These are phyloP conservation scores for Ceratobasidium sp. DNA, from an alignment of 1,284 basidiomycete genomes.

Conservation along the genomic window DNA sequence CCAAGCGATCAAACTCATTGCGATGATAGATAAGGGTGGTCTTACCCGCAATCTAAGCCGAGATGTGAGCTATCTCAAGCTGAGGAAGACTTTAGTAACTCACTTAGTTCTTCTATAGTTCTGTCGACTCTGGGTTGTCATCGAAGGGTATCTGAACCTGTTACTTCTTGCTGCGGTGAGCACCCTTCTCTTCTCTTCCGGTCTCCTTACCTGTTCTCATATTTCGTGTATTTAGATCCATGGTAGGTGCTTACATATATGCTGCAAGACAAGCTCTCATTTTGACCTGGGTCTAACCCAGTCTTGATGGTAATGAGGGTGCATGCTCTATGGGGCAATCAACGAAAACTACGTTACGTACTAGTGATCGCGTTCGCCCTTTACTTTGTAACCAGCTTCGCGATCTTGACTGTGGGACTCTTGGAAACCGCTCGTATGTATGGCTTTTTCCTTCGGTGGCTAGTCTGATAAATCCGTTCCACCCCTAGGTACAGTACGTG, in stretches of 20 bases:
- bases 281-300: background rate
- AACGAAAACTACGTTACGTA: background rate
- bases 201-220: background rate
- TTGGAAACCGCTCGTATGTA: constrained; percentile 35
- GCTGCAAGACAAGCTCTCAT: background rate
- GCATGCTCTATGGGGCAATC: constrained; percentile 26
- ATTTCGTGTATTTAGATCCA: constrained; percentile 14
- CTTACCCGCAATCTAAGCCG: constrained; percentile 7
- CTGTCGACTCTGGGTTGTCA: constrained; percentile 31
- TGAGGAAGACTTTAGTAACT: background rate
- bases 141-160: constrained; percentile 39
- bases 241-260: constrained; percentile 1
- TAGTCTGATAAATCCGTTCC: background rate
- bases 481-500: constrained; percentile 7
- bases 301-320: constrained; percentile 34
- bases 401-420: constrained; percentile 25
- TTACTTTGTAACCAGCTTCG: constrained; percentile 31
- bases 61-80: background rate
- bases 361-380: constrained; percentile 7
- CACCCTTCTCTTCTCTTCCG: background rate
- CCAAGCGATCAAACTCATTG: background rate
- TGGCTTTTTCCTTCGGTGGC: background rate
- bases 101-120: background rate
- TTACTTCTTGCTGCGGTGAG: constrained; percentile 34
- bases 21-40: constrained; percentile 31